Evolutionary conservation across 768 basidiomycete genomes (phyloP).

Genomic region (Rhizopogon rudus): DNA sequence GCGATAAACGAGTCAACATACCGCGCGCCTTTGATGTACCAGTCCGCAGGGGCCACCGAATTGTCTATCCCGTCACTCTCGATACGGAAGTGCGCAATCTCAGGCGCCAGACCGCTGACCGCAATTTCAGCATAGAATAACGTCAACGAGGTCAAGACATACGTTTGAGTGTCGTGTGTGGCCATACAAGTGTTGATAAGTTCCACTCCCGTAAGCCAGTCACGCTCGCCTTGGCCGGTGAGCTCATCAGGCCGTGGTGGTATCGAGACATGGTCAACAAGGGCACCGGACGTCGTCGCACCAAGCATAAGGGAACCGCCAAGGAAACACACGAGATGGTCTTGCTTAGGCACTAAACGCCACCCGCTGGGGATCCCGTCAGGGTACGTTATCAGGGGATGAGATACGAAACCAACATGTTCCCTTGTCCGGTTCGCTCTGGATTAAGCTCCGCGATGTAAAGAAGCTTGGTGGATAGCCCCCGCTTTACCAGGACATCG

Average conservation of each 20-base stretch:
- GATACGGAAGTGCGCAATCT: slow-evolving; percentile 83
- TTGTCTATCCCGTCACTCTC: slow-evolving; percentile 48
- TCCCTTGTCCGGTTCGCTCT: slow-evolving; percentile 29
- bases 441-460: slow-evolving; percentile 85
- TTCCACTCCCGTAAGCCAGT: slow-evolving; percentile 79
- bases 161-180: slow-evolving; percentile 84
- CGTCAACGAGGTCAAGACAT: slow-evolving; percentile 21
- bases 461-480: slow-evolving; percentile 50
- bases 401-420: slow-evolving; percentile 27
- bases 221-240: slow-evolving; percentile 56
- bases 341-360: slow-evolving; percentile 83
- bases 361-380: slow-evolving; percentile 39
- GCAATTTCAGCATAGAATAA: neutral
- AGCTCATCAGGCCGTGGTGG: slow-evolving; percentile 65
- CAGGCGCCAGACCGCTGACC: slow-evolving; percentile 75
- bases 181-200: slow-evolving; percentile 86
- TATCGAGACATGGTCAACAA: slow-evolving; percentile 49
- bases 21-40: slow-evolving; percentile 89
- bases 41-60: slow-evolving; percentile 46
- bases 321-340: slow-evolving; percentile 94
- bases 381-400: neutral
- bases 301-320: slow-evolving; percentile 91
- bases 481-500: slow-evolving; percentile 63
- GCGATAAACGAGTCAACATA: slow-evolving; percentile 23
- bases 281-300: slow-evolving; percentile 62